Base-by-base conservation (phyloP, 2,329 filamentous ascomycete genomes). In the Penicillium sp. region DNA sequence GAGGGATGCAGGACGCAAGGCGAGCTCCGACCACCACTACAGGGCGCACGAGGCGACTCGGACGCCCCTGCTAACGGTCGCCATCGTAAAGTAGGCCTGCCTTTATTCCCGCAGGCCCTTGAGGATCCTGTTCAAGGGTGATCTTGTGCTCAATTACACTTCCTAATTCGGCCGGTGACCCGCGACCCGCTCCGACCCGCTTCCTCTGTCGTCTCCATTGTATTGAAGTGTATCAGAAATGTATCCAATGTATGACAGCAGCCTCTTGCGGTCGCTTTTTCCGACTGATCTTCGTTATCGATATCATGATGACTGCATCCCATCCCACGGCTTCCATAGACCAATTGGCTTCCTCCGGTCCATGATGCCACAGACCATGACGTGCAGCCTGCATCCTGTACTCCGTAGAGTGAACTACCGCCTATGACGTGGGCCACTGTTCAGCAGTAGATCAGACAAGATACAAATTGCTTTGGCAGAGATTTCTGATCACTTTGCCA, bases 11-110 rank as follows among this genome's bases (percentile, higher is more conserved):
- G 28, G 26, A 59, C 37, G 57, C 57, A 59, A 59, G 57, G 57
- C n/a, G 43, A 56, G 52, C 42, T 37, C 51, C 37, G 55, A 48
- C 38, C 57, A 43, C 48, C 30, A n/a, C 30, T 8, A n/a, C 19
- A 53, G 33, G 43, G 45, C 51, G 61, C 62, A 65, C 61, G 64
- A 67, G 64, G 61, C 48, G 45, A 43, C 57, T 38, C 16, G 19
- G 38, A 13, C 19, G 37, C 57, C 63, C 65, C 64, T 66, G 64
- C 65, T 22, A 58, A 66, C 62, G 65, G 25, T 35, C 6, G n/a
- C 16, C 6, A 35, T 51, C 5, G 35, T 37, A 37, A 37, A 14
- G 11, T 37, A 11, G 13, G 2, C 13, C 13, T 37, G 4, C 35
- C 35, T 14, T 37, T 37, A 16, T 5, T 11, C 35, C 35, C 35